Base-by-base conservation (phyloP, 2,329 filamentous ascomycete genomes). In the Claviceps cyperi region DNA sequence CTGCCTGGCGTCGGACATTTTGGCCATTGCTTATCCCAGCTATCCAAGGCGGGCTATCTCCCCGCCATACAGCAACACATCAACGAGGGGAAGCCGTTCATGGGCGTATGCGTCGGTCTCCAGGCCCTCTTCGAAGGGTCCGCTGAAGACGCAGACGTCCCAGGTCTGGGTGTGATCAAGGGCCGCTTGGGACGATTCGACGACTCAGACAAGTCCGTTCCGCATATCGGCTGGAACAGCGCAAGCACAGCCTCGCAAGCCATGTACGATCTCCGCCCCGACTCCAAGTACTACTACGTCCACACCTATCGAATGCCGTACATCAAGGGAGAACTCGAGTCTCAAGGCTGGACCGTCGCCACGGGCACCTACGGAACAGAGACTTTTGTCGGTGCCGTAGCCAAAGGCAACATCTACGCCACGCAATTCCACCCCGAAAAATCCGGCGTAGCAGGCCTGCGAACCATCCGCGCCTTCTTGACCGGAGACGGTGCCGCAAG, bases 361-460 rank as follows among this genome's bases (percentile, higher is more conserved):
- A 94, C 86, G 2, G 90, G 83, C 17, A 81, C 78, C 15, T 98
- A 98, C 65, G 90, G 90, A 35, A 72, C 77, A 14, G 89, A 98
- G 69, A 84, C 84, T 38, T 98, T 98, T 62, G 81, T 97, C 11
- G 92, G 92, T 45, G 92, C 91, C 17, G 77, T 98, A 40, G 86
- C 87, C 35, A 85, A 81, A 60, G 84, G 80, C 19, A 95, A 95
- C 64, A 70, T 97, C 21, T 80, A 95, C 52, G 90, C 84, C 2
- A 95, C 92, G 2, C 92, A 98, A 61, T 98, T 98, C 66, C 92
- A 98, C 69, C 92, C 92, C 0, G 92, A 98, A 63, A 98, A 98
- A 75, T 94, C 87, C 62, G 92, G 92, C 49, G 82, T 84, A 17
- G 91, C 92, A 2, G 92, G 92, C 11, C 70, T 97, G 53, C 77